Base-by-base conservation (phyloP, 768 basidiomycete species). In the Phanerochaete carnosa region DNA sequence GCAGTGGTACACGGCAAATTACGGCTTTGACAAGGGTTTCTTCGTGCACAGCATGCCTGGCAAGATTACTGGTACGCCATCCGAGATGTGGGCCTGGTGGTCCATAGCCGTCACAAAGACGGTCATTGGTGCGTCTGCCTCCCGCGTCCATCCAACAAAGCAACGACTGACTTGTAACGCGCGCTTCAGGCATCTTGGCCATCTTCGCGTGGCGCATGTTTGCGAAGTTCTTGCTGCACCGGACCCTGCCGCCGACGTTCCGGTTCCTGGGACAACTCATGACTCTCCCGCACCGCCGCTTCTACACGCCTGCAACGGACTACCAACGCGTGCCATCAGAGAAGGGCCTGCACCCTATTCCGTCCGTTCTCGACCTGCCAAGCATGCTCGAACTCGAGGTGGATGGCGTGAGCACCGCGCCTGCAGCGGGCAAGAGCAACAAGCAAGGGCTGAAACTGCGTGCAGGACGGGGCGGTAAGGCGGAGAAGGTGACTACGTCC, bases 271-370 rank as follows among this genome's bases (percentile, higher is more conserved):
- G 90, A 8, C 81, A 80, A 29, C 78, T 84, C 39, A 81, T 92
- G 68, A 78, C 77, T 8, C 83, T 98, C 3, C 96, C 95, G 0
- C 85, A 87, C 62, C 83, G 96, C 11, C 81, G 93, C 16, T 94
- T 93, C 75, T 97, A 98, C 72, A 90, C 88, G 5, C 89, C 94
- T 29, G 92, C 95, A 30, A 94, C 94, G 66, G 94, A 95, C 66
- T 97, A 97, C 72, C 81, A 79, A 30, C 80, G 73, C 28, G 84
- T 91, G 1, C 89, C 89, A 0, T 75, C 82, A 33, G 84, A 87
- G 62, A 78, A 73, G 59, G 81, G 79, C 1, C 73, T 95, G 49
- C 84, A 83, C 57, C 81, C 92, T 0, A 86, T 96, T 65, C 95
- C 95, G 9, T 89, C 87, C 71, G 85, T 95, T 55, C 89, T 97